Base-by-base conservation (phyloP, 2,329 filamentous ascomycete genomes). In the Alternaria rosae region DNA sequence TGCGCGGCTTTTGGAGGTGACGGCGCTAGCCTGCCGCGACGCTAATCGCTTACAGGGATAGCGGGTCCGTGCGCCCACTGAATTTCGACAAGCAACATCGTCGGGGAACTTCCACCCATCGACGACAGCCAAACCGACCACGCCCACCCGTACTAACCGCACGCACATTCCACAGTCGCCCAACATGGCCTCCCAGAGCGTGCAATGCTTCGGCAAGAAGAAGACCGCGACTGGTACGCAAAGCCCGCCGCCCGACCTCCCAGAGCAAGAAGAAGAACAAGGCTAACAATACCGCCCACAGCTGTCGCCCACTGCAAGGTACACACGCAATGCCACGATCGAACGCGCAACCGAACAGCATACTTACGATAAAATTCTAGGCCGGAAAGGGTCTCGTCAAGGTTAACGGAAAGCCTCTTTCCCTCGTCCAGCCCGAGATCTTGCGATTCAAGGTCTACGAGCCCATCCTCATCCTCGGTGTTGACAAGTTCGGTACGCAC, bases 361-460 rank as follows among this genome's bases (percentile, higher is more conserved):
- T 76, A 70, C 72, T 78, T 57, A 79, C 61, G 51, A 56, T 58
- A 66, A 54, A 62, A 58, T 23, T 69, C 35, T 71, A 90, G 88
- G 84, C 88, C 82, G 90, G 90, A 81, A 91, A 91, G 83, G 95
- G 95, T 84, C 90, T 98, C 79, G 89, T 99, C 86, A 97, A 96
- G 89, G 95, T 97, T 86, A 99, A 98, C 88, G 95, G 95, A 86
- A 92, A 93, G 83, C 95, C 95, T 80, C 90, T 99, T 79, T 87
- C 87, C 80, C 92, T 98, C 79, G 92, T 97, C 79, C 92, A 97
- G 87, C 94, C 95, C 79, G 92, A 97, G 87, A 91, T 97, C 85
- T 89, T 99, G 80, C 92, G 95, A 84, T 97, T 97, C 91, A 98
- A 97, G 92, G 94, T 98, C 86, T 99, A 99, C 91, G 95, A 99